These are phyloP conservation scores for Pseudonitzschia pungens DNA, from an alignment of 108 stramenopile genomes.

Conservation along the genomic window DNA sequence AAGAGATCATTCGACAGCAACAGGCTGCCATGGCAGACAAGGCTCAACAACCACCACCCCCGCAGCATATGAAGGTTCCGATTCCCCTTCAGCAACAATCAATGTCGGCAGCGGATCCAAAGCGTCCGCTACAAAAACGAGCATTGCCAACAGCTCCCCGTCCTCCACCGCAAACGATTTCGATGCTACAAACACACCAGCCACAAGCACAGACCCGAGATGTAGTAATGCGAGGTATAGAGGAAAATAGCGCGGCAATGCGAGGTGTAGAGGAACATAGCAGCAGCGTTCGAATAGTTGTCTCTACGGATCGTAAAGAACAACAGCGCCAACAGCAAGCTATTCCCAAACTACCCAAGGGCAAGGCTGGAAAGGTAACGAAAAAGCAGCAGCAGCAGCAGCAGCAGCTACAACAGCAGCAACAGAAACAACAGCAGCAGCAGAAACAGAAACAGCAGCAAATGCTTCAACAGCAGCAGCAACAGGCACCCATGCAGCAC, in stretches of 20 bases:
- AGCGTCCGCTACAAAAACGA: slow-evolving; percentile 6
- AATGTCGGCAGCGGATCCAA: background rate
- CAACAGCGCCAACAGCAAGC: slow-evolving; percentile 3
- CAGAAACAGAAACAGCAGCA: slow-evolving; percentile 24
- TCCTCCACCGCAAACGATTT: background rate
- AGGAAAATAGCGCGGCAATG: too few species aligned
- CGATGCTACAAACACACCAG: background rate
- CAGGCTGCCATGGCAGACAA: slow-evolving; percentile 12
- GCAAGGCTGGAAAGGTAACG: background rate
- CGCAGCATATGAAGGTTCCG: background rate
- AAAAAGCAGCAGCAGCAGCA: background rate
- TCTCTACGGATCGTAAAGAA: background rate
- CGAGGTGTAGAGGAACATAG: too few species aligned
- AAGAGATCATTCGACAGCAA: slow-evolving; percentile 27
- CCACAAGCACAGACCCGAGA: background rate
- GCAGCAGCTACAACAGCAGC: background rate
- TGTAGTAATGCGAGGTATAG: too few species aligned
- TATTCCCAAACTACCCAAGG: slow-evolving; percentile 15
- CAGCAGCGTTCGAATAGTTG: too few species aligned
- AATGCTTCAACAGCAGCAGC: slow-evolving; percentile 25
- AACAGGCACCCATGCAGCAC: slow-evolving; percentile 35
- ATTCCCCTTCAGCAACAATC: slow-evolving; percentile 17
- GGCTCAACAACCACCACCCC: slow-evolving; percentile 14
- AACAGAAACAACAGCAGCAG: slow-evolving; percentile 5
- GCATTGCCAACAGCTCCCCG: slow-evolving; percentile 1